phyloP scores from a whole-genome alignment of 176 grass and related monocot species.

The Musa troglodytarum region DNA sequence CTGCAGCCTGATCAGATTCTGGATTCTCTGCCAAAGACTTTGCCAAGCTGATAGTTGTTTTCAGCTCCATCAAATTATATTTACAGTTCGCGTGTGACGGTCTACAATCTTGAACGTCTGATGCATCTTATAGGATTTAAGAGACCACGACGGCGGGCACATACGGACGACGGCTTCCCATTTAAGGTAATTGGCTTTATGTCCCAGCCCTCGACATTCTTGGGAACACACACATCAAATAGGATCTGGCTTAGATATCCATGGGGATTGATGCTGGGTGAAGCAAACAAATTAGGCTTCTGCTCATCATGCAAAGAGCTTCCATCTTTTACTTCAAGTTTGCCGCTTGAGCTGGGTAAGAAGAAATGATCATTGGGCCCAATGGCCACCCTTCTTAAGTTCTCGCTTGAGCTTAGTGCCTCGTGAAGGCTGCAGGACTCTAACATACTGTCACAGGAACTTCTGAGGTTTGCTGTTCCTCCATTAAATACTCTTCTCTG shows the following conservation, averaged over 20 bases:
- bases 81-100: neutral
- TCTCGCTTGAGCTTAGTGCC: constrained; percentile 72
- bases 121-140: constrained; percentile 84
- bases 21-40: neutral
- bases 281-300: constrained; percentile 35
- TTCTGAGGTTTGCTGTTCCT: constrained; percentile 16
- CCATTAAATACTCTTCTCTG: constrained; percentile 37
- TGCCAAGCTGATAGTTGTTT: neutral
- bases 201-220: constrained; percentile 92
- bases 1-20: neutral
- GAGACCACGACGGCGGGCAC: constrained; percentile 34
- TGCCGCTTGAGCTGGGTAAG: constrained; percentile 47
- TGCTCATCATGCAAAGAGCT: constrained; percentile 45
- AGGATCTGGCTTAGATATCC: constrained; percentile 83
- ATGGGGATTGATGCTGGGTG: constrained; percentile 66
- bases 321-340: constrained; percentile 42
- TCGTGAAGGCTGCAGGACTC: constrained; percentile 80
- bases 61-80: neutral
- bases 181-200: constrained; percentile 65
- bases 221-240: constrained; percentile 81
- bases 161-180: constrained; percentile 31
- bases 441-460: constrained; percentile 39
- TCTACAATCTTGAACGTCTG: constrained; percentile 65
- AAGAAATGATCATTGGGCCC: constrained; percentile 66
- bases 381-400: constrained; percentile 48